A percentile compares a stretch with the other conserved stretches of the same genome.
Evolutionary conservation across 148 eudicot genomes (phyloP).

Genomic region (Cornus controversa): DNA sequence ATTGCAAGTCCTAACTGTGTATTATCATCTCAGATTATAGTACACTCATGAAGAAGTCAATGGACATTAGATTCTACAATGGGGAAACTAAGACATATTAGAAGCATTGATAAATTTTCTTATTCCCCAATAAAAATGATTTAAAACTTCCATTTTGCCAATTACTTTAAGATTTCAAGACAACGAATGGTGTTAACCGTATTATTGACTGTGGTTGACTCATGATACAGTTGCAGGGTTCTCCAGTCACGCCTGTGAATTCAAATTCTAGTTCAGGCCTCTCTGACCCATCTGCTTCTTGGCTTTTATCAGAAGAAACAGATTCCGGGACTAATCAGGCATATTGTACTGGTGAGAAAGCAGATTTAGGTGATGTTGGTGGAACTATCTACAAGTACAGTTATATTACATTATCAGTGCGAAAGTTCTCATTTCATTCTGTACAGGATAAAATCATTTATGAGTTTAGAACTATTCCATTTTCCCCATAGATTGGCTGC

Average conservation of each 20-base stretch:
- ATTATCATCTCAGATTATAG: background rate
- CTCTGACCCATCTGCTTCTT: slow-evolving; percentile 59
- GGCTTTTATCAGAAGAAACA: slow-evolving; percentile 50
- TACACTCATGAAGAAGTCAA: background rate
- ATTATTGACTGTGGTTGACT: slow-evolving; percentile 18
- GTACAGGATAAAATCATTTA: background rate
- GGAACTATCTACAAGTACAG: background rate
- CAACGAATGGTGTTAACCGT: slow-evolving; percentile 16
- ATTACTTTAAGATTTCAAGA: too few species aligned
- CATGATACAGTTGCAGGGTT: slow-evolving; percentile 56
- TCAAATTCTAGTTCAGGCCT: slow-evolving; percentile 54
- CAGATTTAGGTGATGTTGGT: slow-evolving; percentile 36
- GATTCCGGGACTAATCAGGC: slow-evolving; percentile 42
- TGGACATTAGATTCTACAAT: background rate
- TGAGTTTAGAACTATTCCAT: background rate
- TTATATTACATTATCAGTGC: background rate
- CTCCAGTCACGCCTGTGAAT: slow-evolving; percentile 59
- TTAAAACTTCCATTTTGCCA: too few species aligned
- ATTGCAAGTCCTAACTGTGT: background rate
- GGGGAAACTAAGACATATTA: background rate
- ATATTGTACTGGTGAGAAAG: slow-evolving; percentile 27
- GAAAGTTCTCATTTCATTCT: background rate
- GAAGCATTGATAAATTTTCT: background rate
- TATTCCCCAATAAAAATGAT: background rate
- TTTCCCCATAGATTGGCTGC: background rate